Conservation (phyloP, 140 eudicot species). For the Stevia rebaudiana region DNA sequence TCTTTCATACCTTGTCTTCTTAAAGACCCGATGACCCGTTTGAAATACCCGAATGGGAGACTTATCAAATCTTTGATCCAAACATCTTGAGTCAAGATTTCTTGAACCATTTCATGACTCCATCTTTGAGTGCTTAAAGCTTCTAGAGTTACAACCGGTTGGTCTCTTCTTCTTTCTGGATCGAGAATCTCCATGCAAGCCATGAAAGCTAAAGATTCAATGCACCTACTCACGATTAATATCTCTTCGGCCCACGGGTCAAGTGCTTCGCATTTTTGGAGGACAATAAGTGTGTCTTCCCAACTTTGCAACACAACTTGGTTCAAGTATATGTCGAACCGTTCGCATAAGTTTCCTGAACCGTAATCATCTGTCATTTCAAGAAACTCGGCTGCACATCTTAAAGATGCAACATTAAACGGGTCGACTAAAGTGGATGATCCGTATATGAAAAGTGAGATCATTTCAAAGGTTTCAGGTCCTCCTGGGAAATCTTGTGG, state of each 20-base stretch:
- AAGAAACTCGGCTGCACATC: conserved; percentile 86
- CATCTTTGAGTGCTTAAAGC: conserved; percentile 58
- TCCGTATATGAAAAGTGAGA: conserved; percentile 79
- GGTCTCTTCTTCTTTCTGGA: conserved; percentile 79
- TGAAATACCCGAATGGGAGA: conserved; percentile 67
- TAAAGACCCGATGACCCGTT: conserved; percentile 68
- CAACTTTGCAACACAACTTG: conserved; percentile 94
- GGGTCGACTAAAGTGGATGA: conserved; percentile 76
- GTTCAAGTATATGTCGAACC: conserved; percentile 83
- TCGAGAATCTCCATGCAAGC: conserved; percentile 99
- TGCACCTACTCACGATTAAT: conserved; percentile 90
- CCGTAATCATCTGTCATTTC: conserved; percentile 60
- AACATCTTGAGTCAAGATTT: conserved; percentile 49
- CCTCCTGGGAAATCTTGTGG: conserved; percentile 88
- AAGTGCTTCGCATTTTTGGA: conserved; percentile 55
- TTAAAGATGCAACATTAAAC: conserved; percentile 67
- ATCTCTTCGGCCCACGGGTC: conserved; percentile 88
- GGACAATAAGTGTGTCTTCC: conserved; percentile 84
- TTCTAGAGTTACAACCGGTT: conserved; percentile 58
- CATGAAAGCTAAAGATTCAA: conserved; percentile 94
- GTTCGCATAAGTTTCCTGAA: conserved; percentile 68
- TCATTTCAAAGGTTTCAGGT: conserved; percentile 78
- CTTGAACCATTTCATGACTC: conserved; percentile 45
- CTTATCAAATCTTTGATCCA: conserved; percentile 88
- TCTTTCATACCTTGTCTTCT: conserved; percentile 96